Conservation (phyloP, 257 asterid genomes). For the Przewalskia tangutica region DNA sequence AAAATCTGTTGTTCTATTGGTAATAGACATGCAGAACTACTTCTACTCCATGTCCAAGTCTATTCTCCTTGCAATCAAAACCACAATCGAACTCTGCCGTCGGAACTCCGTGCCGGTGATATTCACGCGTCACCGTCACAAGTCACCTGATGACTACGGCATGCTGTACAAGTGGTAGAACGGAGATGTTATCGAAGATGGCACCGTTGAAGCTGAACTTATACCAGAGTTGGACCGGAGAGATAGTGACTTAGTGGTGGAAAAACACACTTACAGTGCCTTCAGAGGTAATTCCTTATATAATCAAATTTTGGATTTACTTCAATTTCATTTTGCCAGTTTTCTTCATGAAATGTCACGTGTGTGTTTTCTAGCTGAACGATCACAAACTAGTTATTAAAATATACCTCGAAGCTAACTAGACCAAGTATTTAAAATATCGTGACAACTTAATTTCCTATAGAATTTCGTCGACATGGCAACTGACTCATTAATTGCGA, state of each 20-base stretch:
- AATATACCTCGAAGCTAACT: too few relatives aligned
- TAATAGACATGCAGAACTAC: constrained; percentile 58
- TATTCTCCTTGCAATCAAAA: constrained; percentile 33
- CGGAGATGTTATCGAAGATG: constrained; percentile 56
- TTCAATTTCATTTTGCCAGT: background rate
- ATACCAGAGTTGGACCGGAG: constrained; percentile 30
- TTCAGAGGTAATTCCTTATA: constrained; percentile 30
- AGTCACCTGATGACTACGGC: constrained; percentile 42
- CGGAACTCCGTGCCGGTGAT: constrained; percentile 42
- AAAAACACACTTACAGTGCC: constrained; percentile 61
- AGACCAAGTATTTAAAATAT: too few relatives aligned
- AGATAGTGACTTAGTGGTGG: constrained; percentile 35
- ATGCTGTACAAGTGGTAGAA: constrained; percentile 70
- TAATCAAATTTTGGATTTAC: background rate
- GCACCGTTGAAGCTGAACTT: constrained; percentile 46
- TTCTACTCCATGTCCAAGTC: constrained; percentile 48
- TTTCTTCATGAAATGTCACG: too few relatives aligned
- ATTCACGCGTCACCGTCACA: constrained; percentile 78
- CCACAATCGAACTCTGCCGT: constrained; percentile 54
- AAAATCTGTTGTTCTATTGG: constrained; percentile 37
- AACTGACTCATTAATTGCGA: too few relatives aligned
- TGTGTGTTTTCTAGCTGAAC: too few relatives aligned
- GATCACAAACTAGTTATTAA: too few relatives aligned
- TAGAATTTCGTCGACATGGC: too few relatives aligned
- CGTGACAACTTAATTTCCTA: too few relatives aligned